Conservation (phyloP, 768 basidiomycete species). For the Dacryopinax spathularia region DNA sequence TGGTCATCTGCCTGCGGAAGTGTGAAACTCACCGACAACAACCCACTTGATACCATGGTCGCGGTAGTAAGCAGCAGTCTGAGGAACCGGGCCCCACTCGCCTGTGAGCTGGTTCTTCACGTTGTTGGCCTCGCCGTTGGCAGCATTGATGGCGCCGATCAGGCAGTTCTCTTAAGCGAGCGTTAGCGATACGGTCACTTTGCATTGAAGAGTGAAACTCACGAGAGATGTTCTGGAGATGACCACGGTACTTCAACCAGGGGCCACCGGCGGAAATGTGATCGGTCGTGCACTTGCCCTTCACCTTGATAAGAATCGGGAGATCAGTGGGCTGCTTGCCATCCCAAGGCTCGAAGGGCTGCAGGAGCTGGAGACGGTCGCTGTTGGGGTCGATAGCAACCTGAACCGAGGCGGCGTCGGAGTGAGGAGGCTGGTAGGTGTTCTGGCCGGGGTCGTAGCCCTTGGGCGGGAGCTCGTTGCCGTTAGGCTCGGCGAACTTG, state of each 20-base stretch:
- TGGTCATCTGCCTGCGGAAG: not conserved
- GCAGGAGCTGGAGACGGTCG: slow-evolving; percentile 79
- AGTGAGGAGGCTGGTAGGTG: slow-evolving; percentile 91
- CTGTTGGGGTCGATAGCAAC: slow-evolving; percentile 77
- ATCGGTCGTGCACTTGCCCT: slow-evolving; percentile 97
- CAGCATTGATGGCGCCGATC: slow-evolving; percentile 91
- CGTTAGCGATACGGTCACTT: slow-evolving; percentile 4
- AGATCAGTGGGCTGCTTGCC: slow-evolving; percentile 80
- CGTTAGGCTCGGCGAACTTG: slow-evolving; percentile 87
- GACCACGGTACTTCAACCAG: slow-evolving; percentile 99
- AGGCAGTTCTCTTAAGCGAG: slow-evolving; percentile 68
- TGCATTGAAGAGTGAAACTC: slow-evolving; percentile 18
- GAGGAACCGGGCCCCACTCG: slow-evolving; percentile 71
- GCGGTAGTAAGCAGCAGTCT: slow-evolving; percentile 77
- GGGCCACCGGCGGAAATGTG: slow-evolving; percentile 96
- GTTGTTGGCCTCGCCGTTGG: slow-evolving; percentile 93
- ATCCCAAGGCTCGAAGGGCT: slow-evolving; percentile 85
- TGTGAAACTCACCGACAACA: slow-evolving; percentile 52
- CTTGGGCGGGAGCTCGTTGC: slow-evolving; percentile 82
- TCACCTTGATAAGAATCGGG: slow-evolving; percentile 93
- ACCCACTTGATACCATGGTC: slow-evolving; percentile 89
- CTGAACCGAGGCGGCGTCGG: slow-evolving; percentile 62
- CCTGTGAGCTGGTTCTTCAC: slow-evolving; percentile 83
- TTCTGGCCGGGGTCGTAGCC: slow-evolving; percentile 95
- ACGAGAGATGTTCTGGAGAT: slow-evolving; percentile 96